Conservation (phyloP, 805 yeast species). For the Clavispora vitiphila region DNA sequence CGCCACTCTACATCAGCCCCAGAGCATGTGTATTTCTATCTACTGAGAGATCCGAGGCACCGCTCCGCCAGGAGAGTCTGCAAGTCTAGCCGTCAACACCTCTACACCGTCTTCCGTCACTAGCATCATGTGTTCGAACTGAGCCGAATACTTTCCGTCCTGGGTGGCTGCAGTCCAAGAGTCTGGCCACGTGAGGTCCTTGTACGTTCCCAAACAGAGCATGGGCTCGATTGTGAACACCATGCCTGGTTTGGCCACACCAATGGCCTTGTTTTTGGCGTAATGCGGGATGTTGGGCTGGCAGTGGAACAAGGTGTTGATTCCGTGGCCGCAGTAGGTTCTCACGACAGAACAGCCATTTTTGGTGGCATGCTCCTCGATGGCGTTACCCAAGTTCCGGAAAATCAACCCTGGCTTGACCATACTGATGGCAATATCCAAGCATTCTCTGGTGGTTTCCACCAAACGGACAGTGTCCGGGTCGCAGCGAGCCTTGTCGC, state of each 20-base stretch:
- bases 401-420: conserved; percentile 92
- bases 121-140: conserved; percentile 88
- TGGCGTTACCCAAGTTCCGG: conserved; percentile 80
- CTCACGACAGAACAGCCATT: conserved; percentile 83
- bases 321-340: conserved; percentile 92
- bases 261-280: conserved; percentile 87
- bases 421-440: conserved; percentile 73
- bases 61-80: conserved; percentile 87
- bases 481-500: conserved; percentile 76
- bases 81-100: conserved; percentile 76
- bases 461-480: conserved; percentile 83
- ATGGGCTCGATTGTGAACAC: conserved; percentile 97
- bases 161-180: conserved; percentile 93
- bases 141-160: conserved; percentile 89
- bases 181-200: conserved; percentile 92
- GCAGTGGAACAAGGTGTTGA: conserved; percentile 79
- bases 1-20: too few species aligned
- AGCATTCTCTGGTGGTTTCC: conserved; percentile 79
- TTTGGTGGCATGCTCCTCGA: conserved; percentile 78
- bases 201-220: conserved; percentile 80
- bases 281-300: conserved; percentile 94
- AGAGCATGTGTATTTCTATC: too few species aligned
- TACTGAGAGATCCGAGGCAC: conserved; percentile 40
- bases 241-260: conserved; percentile 93
- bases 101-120: conserved; percentile 94